Evolutionary conservation across 352 stramenopile genomes (phyloP), one percentile per base, ranked within the genome.

Genomic region (Phytopythium kandeliae): DNA sequence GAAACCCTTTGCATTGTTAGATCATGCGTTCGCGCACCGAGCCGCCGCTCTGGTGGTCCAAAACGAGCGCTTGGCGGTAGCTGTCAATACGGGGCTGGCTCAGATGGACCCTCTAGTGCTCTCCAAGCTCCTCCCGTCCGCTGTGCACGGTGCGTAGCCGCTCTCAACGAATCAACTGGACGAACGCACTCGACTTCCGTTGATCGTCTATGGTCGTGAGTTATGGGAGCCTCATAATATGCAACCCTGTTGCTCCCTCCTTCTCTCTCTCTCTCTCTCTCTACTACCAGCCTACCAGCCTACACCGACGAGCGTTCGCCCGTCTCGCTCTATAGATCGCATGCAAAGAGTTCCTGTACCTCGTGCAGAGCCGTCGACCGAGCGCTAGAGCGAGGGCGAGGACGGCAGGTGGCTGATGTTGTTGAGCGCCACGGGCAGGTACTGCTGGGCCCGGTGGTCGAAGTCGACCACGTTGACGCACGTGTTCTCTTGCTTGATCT

Each of bases 381-480:
- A 35, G 2, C 7, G 7, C 43, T 49, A 37, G 17, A 49, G 48
- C n/a, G 46, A 66, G 0, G 71, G 66, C 30, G 68, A 65, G 1
- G 34, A 40, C 9, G 68, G 68, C 51, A 89, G 48, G 46, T 89
- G 78, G 37, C 67, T 71, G 44, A 72, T 85, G 62, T 68, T 84
- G 60, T 92, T 92, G 58, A 92, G 66, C 43, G 66, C 69, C 57
- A 90, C 78, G n/a, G 73, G 63, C 24, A 41, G 54, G 60, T 74
- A 92, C 7, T 55, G 62, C n/a, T 69, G 62, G 22, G 71, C 83
- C 9, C 26, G 26, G 56, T 80, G 77, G 56, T 89, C 75, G 38
- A 67, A 92, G 57, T 92, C 82, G n/a, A 92, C 60, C 38, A 92
- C 78, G 58, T 92, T 92, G 30, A 92, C 74, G 59, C 82, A 92